phyloP scores from a whole-genome alignment of 257 asterid species.

The Solanum sejunctum region DNA sequence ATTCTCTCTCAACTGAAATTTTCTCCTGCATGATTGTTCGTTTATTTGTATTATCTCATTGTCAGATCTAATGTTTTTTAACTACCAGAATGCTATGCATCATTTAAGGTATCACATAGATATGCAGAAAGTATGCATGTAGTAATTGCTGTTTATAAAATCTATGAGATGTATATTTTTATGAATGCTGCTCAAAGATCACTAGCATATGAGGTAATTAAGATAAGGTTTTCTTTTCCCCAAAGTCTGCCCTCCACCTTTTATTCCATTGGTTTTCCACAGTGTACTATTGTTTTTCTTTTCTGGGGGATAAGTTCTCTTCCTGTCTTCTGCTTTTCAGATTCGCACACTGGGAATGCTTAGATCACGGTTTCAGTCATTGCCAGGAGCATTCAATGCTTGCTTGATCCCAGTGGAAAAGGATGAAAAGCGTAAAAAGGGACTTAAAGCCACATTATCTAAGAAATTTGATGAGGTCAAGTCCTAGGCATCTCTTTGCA shows the following conservation, averaged over 20 bases:
- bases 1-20: not conserved
- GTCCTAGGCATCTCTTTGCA: not conserved
- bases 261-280: not conserved
- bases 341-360: conserved; percentile 91
- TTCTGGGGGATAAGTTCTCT: not conserved
- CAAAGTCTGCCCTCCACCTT: not conserved
- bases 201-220: not conserved
- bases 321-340: conserved; percentile 28
- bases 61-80: not conserved
- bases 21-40: not conserved
- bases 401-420: conserved; percentile 71
- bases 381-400: conserved; percentile 88
- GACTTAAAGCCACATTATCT: conserved; percentile 67
- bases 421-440: conserved; percentile 50
- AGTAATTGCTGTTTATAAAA: not conserved
- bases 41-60: not conserved
- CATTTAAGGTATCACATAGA: not conserved
- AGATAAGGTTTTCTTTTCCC: not conserved
- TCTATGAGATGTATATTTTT: not conserved
- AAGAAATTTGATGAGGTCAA: conserved; percentile 66
- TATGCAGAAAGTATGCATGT: not conserved
- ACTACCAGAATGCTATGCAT: not conserved
- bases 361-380: conserved; percentile 79
- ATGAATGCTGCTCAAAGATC: not conserved
- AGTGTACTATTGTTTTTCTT: not conserved